A percentile compares a stretch with the other conserved stretches of the same genome.
Evolutionary conservation across 1,284 basidiomycete species (phyloP).

Genomic region (Coniophora puteana): DNA sequence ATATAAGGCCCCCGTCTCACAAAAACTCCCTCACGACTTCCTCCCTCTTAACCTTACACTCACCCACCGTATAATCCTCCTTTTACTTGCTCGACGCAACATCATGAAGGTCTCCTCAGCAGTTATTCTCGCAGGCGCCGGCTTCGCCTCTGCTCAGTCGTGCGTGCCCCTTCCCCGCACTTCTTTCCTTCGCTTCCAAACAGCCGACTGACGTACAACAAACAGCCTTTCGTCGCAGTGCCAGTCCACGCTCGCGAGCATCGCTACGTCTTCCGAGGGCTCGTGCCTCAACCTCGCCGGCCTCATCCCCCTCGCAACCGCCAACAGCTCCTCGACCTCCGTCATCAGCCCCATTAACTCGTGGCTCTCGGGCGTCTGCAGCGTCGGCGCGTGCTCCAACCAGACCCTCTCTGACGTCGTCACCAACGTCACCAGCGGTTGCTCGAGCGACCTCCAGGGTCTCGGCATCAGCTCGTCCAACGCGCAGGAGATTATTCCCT

Average conservation of each 20-base stretch:
- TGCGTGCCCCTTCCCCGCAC: slow-evolving; percentile 22
- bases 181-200: slow-evolving; percentile 4
- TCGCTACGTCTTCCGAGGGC: slow-evolving; percentile 44
- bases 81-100: too few species aligned
- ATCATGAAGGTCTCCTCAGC: too few species aligned
- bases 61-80: too few species aligned
- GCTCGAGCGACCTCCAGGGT: slow-evolving; percentile 42
- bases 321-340: slow-evolving; percentile 35
- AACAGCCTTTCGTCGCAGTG: slow-evolving; percentile 24
- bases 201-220: slow-evolving; percentile 10
- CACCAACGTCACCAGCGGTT: slow-evolving; percentile 43
- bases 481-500: slow-evolving; percentile 3
- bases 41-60: too few species aligned
- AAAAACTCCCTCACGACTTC: too few species aligned
- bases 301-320: slow-evolving; percentile 39
- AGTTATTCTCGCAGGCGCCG: slow-evolving; percentile 33
- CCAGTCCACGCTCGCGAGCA: slow-evolving; percentile 29
- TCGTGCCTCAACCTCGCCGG: slow-evolving; percentile 50
- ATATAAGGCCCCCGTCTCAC: too few species aligned
- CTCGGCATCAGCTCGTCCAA: slow-evolving; percentile 19
- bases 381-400: slow-evolving; percentile 52
- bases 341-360: slow-evolving; percentile 48
- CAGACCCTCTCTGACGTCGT: slow-evolving; percentile 42
- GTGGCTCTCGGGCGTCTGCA: slow-evolving; percentile 58
- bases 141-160: slow-evolving; percentile 43